Percentiles rank a stretch among this genome's conserved stretches.
Evolutionary conservation across 2,329 filamentous ascomycete genomes (phyloP).

Genomic region (Achaetomium macrosporum): DNA sequence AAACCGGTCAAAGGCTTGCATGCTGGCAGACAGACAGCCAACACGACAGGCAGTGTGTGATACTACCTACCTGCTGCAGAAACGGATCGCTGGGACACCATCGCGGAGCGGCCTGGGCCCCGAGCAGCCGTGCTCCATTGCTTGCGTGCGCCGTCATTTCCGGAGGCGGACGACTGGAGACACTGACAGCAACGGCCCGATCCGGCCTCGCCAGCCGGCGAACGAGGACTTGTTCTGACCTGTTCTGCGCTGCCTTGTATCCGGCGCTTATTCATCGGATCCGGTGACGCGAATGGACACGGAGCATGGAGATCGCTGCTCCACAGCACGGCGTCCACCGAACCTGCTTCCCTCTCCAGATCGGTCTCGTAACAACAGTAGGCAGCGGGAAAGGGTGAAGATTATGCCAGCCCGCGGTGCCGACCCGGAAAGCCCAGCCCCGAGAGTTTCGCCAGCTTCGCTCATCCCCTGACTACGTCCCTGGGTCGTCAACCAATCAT

Average conservation of each 20-base stretch:
- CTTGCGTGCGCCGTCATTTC: not conserved
- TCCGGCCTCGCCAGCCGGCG: slow-evolving; percentile 10
- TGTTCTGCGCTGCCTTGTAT: not conserved
- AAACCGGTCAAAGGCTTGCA: slow-evolving; percentile 15
- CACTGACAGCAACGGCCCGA: slow-evolving; percentile 16
- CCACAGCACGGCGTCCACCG: slow-evolving; percentile 2
- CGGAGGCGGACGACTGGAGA: slow-evolving; percentile 3
- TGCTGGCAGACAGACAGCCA: slow-evolving; percentile 4
- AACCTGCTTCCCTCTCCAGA: not conserved
- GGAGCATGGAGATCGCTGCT: not conserved
- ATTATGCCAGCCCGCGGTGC: slow-evolving; percentile 5
- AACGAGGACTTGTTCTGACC: not conserved
- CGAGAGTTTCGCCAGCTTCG: slow-evolving; percentile 10
- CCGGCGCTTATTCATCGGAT: not conserved
- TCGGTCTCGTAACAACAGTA: not conserved
- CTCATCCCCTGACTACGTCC: slow-evolving; percentile 2
- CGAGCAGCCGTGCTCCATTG: not conserved
- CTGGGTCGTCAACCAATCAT: slow-evolving; percentile 16
- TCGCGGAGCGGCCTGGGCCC: not conserved
- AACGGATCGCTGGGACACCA: slow-evolving; percentile 3
- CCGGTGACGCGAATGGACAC: slow-evolving; percentile 4
- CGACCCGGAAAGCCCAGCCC: slow-evolving; percentile 5
- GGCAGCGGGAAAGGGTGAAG: not conserved
- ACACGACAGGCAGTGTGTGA: slow-evolving; percentile 11
- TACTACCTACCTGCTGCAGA: slow-evolving; percentile 4